Conservation (phyloP, 768 basidiomycete genomes). For the Trametopsis cervina region DNA sequence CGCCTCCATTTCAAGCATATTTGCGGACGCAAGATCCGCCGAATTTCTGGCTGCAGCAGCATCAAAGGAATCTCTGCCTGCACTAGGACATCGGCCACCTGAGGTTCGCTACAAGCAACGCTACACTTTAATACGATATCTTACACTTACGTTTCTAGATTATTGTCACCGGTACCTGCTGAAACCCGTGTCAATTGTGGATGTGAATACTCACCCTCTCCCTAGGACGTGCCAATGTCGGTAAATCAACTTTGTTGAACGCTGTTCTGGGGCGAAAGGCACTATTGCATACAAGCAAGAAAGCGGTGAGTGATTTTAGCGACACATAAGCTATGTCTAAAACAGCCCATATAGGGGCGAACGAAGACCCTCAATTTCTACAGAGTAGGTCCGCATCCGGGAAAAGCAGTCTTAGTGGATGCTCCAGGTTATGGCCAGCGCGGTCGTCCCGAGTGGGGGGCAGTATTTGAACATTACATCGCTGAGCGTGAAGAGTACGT, state of each 20-base stretch:
- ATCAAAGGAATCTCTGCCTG: constrained; percentile 14
- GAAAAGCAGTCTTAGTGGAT: constrained; percentile 64
- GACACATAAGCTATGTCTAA: not conserved
- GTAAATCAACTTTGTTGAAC: constrained; percentile 72
- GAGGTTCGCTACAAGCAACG: constrained; percentile 15
- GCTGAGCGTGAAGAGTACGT: constrained; percentile 54
- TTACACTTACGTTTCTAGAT: constrained; percentile 9
- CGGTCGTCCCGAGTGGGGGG: constrained; percentile 72
- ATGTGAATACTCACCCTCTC: no score
- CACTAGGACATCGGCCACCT: constrained; percentile 16
- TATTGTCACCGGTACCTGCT: constrained; percentile 24
- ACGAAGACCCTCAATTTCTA: constrained; percentile 70
- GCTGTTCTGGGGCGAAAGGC: constrained; percentile 52
- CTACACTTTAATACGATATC: not conserved
- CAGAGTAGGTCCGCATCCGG: constrained; percentile 46
- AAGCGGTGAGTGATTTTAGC: constrained; percentile 43
- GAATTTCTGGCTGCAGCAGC: constrained; percentile 21
- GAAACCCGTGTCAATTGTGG: no score
- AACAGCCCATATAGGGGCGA: constrained; percentile 43
- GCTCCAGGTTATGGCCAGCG: constrained; percentile 75
- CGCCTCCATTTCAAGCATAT: not conserved
- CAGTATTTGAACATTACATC: constrained; percentile 59
- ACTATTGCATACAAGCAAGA: constrained; percentile 59
- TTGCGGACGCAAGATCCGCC: constrained; percentile 6
- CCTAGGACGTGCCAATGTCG: constrained; percentile 69